These are phyloP conservation scores for Cladosporium sp. DNA, from an alignment of 2,329 filamentous ascomycete genomes.

Conservation along the genomic window DNA sequence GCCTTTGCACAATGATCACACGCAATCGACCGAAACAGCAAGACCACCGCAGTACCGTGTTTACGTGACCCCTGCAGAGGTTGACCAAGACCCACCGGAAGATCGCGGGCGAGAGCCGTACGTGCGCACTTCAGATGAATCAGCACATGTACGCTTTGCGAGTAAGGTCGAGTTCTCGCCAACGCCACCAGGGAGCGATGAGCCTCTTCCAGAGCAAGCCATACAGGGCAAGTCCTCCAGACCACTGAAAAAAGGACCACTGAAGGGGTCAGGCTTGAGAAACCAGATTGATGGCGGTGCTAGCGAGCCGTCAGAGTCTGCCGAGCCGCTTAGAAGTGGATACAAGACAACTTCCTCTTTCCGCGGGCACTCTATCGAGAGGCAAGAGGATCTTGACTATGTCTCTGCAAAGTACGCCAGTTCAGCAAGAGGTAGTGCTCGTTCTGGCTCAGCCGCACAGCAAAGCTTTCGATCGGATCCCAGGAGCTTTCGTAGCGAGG, in stretches of 20 bases:
- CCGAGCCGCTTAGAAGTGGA: slow-evolving; percentile 19
- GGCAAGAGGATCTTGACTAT: slow-evolving; percentile 5
- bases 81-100: background rate
- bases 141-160: slow-evolving; percentile 28
- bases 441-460: background rate
- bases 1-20: background rate
- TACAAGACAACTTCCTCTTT: slow-evolving; percentile 23
- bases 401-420: slow-evolving; percentile 13
- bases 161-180: slow-evolving; percentile 31
- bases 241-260: background rate
- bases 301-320: slow-evolving; percentile 15
- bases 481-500: background rate
- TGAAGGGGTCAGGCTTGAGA: background rate
- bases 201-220: slow-evolving; percentile 13
- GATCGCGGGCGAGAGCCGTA: slow-evolving; percentile 11
- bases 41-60: background rate
- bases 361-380: slow-evolving; percentile 13
- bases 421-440: background rate
- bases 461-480: background rate
- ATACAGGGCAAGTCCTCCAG: background rate
- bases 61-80: no score
- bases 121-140: slow-evolving; percentile 14
- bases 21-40: background rate
- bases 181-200: slow-evolving; percentile 29
- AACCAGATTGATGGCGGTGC: slow-evolving; percentile 7